Evolutionary conservation across 768 basidiomycete genomes (phyloP), one percentile per base, ranked within the genome.

Genomic region (Suillus americanus): DNA sequence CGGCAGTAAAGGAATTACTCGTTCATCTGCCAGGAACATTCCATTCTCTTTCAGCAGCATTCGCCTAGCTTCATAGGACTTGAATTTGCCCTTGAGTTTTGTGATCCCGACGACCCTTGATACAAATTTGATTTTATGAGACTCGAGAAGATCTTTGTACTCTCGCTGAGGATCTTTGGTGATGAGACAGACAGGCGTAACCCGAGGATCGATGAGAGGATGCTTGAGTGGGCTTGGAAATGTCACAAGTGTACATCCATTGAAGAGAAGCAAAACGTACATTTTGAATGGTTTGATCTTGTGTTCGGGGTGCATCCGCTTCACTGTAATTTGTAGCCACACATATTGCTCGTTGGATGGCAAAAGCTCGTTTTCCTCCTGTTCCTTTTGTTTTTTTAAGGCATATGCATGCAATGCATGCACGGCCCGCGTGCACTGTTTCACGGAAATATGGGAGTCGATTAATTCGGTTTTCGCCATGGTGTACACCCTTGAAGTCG

Each of bases 81-180:
- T 89, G 81, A 92, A 95, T 78, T 98, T 98, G 28, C 97, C 97
- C 79, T 92, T 94, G 65, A 99, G 84, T 75, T 99, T 98, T 66
- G 84, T 83, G 53, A 98, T 78, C 20, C 95, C 97, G 55, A 99
- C 93, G 43, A 99, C 95, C 41, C 95, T 83, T 33, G 87, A 89
- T 73, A 99, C 90, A 69, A 98, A 99, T 70, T 90, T 91, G 81
- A 99, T 88, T 59, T 87, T 83, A 53, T 92, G 81, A 57, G 79
- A 78, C 55, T 88, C 89, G 9, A 99, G 81, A 13, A 97, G 88
- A 73, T 97, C 94, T 77, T 99, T 99, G 83, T 98, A 99, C 74
- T 94, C 85, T 53, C 97, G 82, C 71, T 99, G 97, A 2, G 97
- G 97, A 75, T 97, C 94, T 79, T 98, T 99, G 60, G 91, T 91